Evolutionary conservation across 352 stramenopile species (phyloP), one percentile per base, ranked within the genome.

Genomic region (Pythium graminicola): DNA sequence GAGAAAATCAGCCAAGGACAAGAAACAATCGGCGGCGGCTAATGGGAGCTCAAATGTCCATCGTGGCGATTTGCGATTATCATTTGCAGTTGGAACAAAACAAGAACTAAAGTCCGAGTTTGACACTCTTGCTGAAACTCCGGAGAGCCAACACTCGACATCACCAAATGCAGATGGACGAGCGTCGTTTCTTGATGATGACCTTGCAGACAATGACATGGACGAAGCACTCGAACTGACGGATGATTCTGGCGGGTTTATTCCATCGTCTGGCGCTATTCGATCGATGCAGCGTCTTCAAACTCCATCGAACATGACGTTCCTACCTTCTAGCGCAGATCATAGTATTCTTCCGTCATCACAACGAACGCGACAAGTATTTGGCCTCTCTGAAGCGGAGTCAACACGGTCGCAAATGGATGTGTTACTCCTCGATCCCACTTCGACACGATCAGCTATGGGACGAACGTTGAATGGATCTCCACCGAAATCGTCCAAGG

Each of bases 11-110:
- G 73, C 77, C 14, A 74, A 76, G 26, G 74, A 87, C 38, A 27
- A 85, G 72, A 54, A 62, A 57, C 41, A 60, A 40, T 27, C 47
- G 11, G 28, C 26, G 1, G 27, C 73, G 50, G 20, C 70, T 61
- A 54, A 67, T 66, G 49, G 66, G 59, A 22, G 75, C 41, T 66
- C 68, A 11, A 88, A 78, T 45, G 72, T 82, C 24, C 80, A 93
- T 44, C 73, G 77, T 16, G 84, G 84, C 42, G 70, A 91, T 22
- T 64, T 95, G 19, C 76, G 69, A 16, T 59, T 93, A 13, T 93
- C 81, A 7, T 89, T 95, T 57, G 85, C 81, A 13, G 76, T 95
- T 24, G 84, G 81, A 16, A 93, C 70, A n/a, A 89, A 79, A 14
- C 84, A 95, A 67, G 69, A 87, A 47, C 44, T 91, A 10, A 72